Conservation (phyloP, 2,329 filamentous ascomycete genomes). For the Xylariomycetidae sp. region DNA sequence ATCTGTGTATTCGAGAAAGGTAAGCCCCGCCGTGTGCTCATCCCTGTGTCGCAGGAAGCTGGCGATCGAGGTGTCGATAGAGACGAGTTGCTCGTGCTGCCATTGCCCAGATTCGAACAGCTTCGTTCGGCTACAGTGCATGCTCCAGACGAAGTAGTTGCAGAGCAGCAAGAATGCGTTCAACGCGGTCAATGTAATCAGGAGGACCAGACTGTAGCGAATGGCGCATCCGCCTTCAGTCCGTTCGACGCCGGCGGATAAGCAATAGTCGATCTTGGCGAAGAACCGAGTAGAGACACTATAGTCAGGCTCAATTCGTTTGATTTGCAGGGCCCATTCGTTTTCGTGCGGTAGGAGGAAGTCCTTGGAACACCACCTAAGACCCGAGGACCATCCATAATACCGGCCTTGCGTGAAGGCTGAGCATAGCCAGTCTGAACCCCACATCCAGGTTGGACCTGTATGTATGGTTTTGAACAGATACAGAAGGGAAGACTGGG, state of each 20-base stretch:
- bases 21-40: neutral
- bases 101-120: neutral
- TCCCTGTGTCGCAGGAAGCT: conserved; percentile 1
- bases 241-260: neutral
- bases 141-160: too few species aligned
- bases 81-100: conserved; percentile 1
- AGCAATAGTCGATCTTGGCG: conserved; percentile 2
- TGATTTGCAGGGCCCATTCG: conserved; percentile 1
- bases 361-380: too few species aligned
- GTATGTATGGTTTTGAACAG: neutral
- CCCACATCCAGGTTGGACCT: neutral
- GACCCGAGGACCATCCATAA: too few species aligned
- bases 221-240: neutral
- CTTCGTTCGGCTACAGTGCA: neutral
- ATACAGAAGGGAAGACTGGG: conserved; percentile 1
- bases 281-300: neutral
- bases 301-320: neutral
- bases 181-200: neutral
- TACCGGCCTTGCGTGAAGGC: too few species aligned
- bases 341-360: too few species aligned
- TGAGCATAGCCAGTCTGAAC: conserved; percentile 1
- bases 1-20: neutral
- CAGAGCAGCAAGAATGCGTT: neutral
- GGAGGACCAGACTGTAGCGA: conserved; percentile 1
- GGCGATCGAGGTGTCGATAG: conserved; percentile 1